Base-by-base conservation (phyloP, 2,329 filamentous ascomycete species). In the Rachicladosporium sp. region DNA sequence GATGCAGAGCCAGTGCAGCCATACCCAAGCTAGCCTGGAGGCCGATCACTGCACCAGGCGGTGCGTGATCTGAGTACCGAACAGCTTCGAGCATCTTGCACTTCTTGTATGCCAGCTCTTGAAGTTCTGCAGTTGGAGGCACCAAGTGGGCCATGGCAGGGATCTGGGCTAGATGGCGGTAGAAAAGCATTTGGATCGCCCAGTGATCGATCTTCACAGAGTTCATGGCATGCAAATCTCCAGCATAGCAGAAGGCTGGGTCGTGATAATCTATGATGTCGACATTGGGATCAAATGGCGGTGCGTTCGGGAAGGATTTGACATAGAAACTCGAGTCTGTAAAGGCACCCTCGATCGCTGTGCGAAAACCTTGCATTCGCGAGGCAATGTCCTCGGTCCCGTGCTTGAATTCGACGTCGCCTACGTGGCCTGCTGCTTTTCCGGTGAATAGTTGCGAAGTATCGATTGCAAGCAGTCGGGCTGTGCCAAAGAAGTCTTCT, bases 21-120 rank as follows among this genome's bases (percentile, higher is more conserved):
- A 95, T 80, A 1, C 78, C 80, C 29, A 96, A 64, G 49, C 76
- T 78, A 9, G 84, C 77, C 54, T 93, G 86, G 31, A 82, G 74
- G 32, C 80, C 72, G 21, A 93, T 66, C 10, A 89, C 62, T 9
- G 76, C 74, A 1, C 86, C 86, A 19, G 74, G 74, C 0, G 82
- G 82, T 12, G 76, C 76, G 1, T 72, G 67, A 0, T 82, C 78
- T 69, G 79, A 91, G 42, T 71, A 71, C 48, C 83, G 74, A 8
- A 42, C 40, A 1, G 81, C 75, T 60, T 93, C 86, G 43, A 87
- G 87, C 43, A 89, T 70, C 51, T 84, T 80, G 54, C 82, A 88
- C 32, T 81, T 78, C 38, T 74, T 71, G 48, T 81, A 74, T 1
- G 85, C 81, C 42, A 82, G 69, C 1, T 67, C 58, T 3, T 67